Base-by-base conservation (phyloP, 2,329 filamentous ascomycete species). In the Neopestalotiopsis rosae region DNA sequence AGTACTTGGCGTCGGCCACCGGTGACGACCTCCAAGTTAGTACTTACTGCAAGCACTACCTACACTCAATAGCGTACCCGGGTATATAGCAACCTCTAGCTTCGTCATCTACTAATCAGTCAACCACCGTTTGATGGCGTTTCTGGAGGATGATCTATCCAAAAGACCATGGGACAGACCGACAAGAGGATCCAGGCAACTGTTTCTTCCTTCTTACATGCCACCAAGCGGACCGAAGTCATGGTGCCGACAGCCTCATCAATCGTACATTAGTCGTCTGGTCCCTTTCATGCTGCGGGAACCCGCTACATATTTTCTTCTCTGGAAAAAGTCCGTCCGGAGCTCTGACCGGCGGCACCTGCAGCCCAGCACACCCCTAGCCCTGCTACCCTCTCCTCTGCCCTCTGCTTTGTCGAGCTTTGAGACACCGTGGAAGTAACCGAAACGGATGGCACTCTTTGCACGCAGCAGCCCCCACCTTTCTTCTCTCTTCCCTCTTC, bases 401-500 rank as follows among this genome's bases (percentile, higher is more conserved):
- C 63, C 42, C 63, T 61, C 32, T 38, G 34, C 34, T 32, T 24
- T 45, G 52, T 59, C 24, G 56, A 59, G 34, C 40, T 67, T 67
- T 67, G 66, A 67, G 66, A 67, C 66, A 67, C 57, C 10, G 66
- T 67, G 66, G 66, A 63, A 67, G 66, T 62, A 67, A 63, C 38
- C 66, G 66, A 67, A 67, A 67, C 66, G 57, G 34, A n/a, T 42
- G 34, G 45, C 52, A 34, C 14, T 28, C 24, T 40, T 63, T 20
- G 30, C 12, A 52, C 45, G 45, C 20, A 34, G 34, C 24, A 61
- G 66, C 59, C 66, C 66, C 66, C 66, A 67, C 66, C 66, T 67
- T 63, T 61, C 20, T 24, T 12, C 14, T 12, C 66, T 5, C 38
- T 38, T 38, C n/a, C n/a, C 45, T 52, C n/a, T 52, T n/a, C 45